phyloP scores from a whole-genome alignment of 495 filamentous ascomycete species.

The Penicillium tannophilum region DNA sequence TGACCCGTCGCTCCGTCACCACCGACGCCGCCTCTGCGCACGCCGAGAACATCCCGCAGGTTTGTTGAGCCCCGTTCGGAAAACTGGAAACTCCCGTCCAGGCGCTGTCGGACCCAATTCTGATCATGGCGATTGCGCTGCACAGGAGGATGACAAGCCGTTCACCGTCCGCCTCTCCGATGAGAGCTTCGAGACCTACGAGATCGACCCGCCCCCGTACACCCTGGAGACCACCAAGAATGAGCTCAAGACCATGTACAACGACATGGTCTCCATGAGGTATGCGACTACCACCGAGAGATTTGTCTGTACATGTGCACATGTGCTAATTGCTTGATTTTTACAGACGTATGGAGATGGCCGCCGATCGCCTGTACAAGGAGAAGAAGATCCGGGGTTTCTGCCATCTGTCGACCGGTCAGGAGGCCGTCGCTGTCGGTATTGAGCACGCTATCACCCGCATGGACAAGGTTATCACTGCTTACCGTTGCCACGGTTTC shows the following conservation, averaged over 20 bases:
- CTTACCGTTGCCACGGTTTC: slow-evolving; percentile 98
- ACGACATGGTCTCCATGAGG: slow-evolving; percentile 93
- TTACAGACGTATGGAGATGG: slow-evolving; percentile 96
- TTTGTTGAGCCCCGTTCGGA: slow-evolving; percentile 64
- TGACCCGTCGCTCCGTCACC: slow-evolving; percentile 76
- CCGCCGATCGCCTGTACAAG: slow-evolving; percentile 95
- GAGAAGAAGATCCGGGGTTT: slow-evolving; percentile 99
- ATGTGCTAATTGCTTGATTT: slow-evolving; percentile 5
- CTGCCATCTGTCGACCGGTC: slow-evolving; percentile 96
- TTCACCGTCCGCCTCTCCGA: slow-evolving; percentile 92
- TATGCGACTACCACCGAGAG: slow-evolving; percentile 43
- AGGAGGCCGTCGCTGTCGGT: slow-evolving; percentile 95
- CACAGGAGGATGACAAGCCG: slow-evolving; percentile 86
- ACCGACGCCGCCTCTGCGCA: slow-evolving; percentile 92
- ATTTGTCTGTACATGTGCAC: neutral
- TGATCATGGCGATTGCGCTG: slow-evolving; percentile 27
- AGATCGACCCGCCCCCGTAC: slow-evolving; percentile 93
- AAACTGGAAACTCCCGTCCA: slow-evolving; percentile 22
- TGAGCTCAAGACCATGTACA: slow-evolving; percentile 98
- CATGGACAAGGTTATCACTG: slow-evolving; percentile 91
- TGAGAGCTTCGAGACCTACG: slow-evolving; percentile 99
- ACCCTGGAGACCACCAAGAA: slow-evolving; percentile 91
- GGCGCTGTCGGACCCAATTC: slow-evolving; percentile 16
- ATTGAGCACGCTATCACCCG: slow-evolving; percentile 95
- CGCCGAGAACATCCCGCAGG: slow-evolving; percentile 74